These are phyloP conservation scores for Liquidambar formosana DNA, from an alignment of 164 flowering plant genomes.

Conservation along the genomic window DNA sequence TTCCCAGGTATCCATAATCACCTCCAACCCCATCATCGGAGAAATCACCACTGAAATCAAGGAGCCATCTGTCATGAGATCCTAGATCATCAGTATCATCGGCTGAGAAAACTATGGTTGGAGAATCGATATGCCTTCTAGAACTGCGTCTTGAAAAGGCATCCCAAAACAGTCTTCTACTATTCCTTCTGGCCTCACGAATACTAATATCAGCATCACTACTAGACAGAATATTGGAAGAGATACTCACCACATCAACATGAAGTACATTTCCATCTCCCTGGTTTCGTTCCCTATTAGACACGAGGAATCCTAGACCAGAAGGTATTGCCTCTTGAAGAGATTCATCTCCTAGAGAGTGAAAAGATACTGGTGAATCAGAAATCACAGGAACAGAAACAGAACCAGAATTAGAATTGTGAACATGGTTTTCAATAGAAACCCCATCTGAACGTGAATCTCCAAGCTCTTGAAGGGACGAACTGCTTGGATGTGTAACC, in stretches of 20 bases:
- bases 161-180: constrained; percentile 82
- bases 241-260: constrained; percentile 60
- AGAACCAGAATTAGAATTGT: constrained; percentile 26
- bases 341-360: constrained; percentile 35
- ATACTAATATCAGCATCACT: constrained; percentile 38
- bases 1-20: constrained; percentile 42
- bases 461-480: constrained; percentile 21
- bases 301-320: constrained; percentile 39
- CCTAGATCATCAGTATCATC: constrained; percentile 49
- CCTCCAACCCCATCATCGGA: constrained; percentile 45
- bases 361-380: constrained; percentile 26
- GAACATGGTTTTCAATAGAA: constrained; percentile 34
- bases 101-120: constrained; percentile 45
- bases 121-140: constrained; percentile 57
- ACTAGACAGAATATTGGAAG: constrained; percentile 46
- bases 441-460: constrained; percentile 22
- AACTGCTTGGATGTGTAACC: constrained; percentile 29
- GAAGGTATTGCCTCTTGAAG: constrained; percentile 37
- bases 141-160: constrained; percentile 77
- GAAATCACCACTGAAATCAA: constrained; percentile 58
- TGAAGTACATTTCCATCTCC: constrained; percentile 53
- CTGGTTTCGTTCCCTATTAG: constrained; percentile 37
- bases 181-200: constrained; percentile 61
- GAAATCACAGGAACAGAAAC: constrained; percentile 30
- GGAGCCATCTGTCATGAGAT: constrained; percentile 70